Evolutionary conservation across 148 eudicot species (phyloP).

Genomic region (Talinum fruticosum): DNA sequence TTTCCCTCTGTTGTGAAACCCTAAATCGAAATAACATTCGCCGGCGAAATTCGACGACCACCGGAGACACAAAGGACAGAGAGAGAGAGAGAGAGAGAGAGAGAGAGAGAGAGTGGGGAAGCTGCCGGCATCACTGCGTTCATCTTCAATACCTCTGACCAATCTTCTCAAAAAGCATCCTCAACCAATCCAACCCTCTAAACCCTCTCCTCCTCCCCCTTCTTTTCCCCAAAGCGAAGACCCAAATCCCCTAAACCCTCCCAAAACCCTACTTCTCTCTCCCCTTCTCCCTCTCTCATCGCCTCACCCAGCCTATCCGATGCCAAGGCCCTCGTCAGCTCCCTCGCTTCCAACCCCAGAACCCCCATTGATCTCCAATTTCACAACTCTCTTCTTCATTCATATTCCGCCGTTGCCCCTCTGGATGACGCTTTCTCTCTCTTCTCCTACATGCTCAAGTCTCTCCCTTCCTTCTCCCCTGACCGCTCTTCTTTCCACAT

Average conservation of each 20-base stretch:
- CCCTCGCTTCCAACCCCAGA: slow-evolving; percentile 36
- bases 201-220: slow-evolving; percentile 14
- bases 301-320: slow-evolving; percentile 45
- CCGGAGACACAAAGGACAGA: neutral
- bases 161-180: slow-evolving; percentile 27
- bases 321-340: slow-evolving; percentile 50
- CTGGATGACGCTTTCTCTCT: slow-evolving; percentile 47
- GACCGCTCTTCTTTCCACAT: slow-evolving; percentile 58
- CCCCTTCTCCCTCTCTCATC: slow-evolving; percentile 29
- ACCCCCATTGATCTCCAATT: slow-evolving; percentile 33
- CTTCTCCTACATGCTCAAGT: slow-evolving; percentile 52
- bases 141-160: slow-evolving; percentile 19
- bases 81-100: neutral
- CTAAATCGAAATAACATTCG: neutral
- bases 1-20: neutral
- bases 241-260: slow-evolving; percentile 16
- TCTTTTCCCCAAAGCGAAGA: too few species aligned
- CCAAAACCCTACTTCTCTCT: slow-evolving; percentile 21
- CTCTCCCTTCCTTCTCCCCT: slow-evolving; percentile 55
- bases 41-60: neutral
- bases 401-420: slow-evolving; percentile 46
- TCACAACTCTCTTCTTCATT: slow-evolving; percentile 56
- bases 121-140: slow-evolving; percentile 36
- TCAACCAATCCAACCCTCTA: slow-evolving; percentile 12
- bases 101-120: slow-evolving; percentile 39